Evolutionary conservation across 345 rosid species (phyloP).

Genomic region (Erysimum cheiranthoides): DNA sequence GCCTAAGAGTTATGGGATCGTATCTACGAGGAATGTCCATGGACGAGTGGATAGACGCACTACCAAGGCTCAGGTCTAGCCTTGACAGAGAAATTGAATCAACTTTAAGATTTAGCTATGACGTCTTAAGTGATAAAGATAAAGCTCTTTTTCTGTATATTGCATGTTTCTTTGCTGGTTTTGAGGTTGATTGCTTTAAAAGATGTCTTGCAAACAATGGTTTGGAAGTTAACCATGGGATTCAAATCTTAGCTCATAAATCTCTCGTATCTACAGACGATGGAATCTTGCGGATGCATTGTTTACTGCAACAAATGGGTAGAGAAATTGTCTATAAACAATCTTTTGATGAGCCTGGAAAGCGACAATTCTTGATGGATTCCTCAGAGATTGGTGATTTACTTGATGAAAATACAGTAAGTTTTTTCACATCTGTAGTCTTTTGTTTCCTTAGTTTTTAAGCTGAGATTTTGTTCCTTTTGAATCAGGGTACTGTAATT

Average conservation of each 20-base stretch:
- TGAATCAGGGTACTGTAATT: slow-evolving; percentile 31
- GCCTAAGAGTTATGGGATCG: slow-evolving; percentile 42
- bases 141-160: slow-evolving; percentile 43
- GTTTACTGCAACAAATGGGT: slow-evolving; percentile 45
- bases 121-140: slow-evolving; percentile 24
- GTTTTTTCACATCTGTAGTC: too few relatives aligned
- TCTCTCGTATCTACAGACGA: slow-evolving; percentile 26
- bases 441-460: too few relatives aligned
- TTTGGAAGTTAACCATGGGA: slow-evolving; percentile 7
- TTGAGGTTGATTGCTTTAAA: not conserved
- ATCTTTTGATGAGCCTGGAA: slow-evolving; percentile 9
- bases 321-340: slow-evolving; percentile 21
- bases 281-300: slow-evolving; percentile 32
- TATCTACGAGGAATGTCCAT: not conserved
- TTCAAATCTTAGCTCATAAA: slow-evolving; percentile 29
- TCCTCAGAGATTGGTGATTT: slow-evolving; percentile 30
- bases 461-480: not conserved
- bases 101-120: slow-evolving; percentile 35
- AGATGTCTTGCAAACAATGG: slow-evolving; percentile 5
- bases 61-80: slow-evolving; percentile 19
- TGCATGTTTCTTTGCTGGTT: slow-evolving; percentile 25
- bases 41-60: slow-evolving; percentile 24
- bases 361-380: slow-evolving; percentile 28
- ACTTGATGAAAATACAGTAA: slow-evolving; percentile 30
- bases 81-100: slow-evolving; percentile 18